Evolutionary conservation across 1,139 yeast genomes (phyloP), one percentile per base, ranked within the genome.

Genomic region (Pichia sorboxylosa): DNA sequence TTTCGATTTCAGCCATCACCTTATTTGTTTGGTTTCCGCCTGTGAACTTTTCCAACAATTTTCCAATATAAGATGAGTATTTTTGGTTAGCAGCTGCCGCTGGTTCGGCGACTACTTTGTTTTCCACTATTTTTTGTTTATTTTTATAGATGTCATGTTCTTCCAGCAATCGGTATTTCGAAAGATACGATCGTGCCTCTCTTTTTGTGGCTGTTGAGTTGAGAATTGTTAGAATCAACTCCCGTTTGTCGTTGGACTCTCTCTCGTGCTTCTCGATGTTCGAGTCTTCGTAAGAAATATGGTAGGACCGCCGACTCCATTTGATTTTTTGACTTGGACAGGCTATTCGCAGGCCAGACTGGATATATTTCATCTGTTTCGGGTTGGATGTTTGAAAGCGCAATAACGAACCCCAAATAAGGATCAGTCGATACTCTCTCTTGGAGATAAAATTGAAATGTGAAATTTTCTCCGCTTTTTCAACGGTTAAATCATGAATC

Each of bases 131-230:
- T 25, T 31, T 34, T 10, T 35, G 29, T 17, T 39, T 42, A 22
- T 38, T 42, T 23, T 41, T 41, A 30, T 49, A 51, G 13, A 51
- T 49, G 35, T 51, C 48, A 32, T 48, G 45, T 22, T 46, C 62
- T 56, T 50, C 64, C 58, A 55, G 45, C 2, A 59, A 42, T n/a
- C 64, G 52, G 45, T 80, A 80, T 51, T 75, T 78, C 26, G 66
- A 57, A 31, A 80, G 53, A 47, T 79, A 80, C 38, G 73, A 73
- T 41, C 64, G 63, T 4, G 84, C 83, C 49, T 80, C 92, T 42
- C 92, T 54, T 49, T 77, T 78, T 1, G 90, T 79, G 10, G 87
- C 80, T 5, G 92, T 77, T 5, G 84, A 73, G 45, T 70, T 74
- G 33, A 80, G 57, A 20, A 80, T 77, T 5, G 84, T 73, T 16